Conservation (phyloP, 192 early-diverging fungal genomes). For the Hyaloraphidium curvatum region DNA sequence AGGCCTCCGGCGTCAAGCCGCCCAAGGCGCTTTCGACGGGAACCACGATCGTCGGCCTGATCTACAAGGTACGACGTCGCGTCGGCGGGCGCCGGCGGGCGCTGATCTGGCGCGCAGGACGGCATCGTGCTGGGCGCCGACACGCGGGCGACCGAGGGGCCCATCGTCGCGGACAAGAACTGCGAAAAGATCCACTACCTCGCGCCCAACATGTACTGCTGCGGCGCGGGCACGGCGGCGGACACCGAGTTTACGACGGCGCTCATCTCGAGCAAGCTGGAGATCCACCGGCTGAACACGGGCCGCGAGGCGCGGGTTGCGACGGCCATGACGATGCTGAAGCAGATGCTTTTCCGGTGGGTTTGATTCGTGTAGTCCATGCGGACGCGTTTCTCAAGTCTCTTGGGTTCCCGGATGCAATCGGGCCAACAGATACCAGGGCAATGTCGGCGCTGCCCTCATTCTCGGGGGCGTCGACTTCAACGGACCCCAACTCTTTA, state of each 20-base stretch:
- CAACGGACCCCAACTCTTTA: conserved; percentile 76
- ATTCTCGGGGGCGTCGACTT: conserved; percentile 85
- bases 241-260: conserved; percentile 91
- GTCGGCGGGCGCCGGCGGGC: background rate
- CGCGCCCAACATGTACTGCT: conserved; percentile 84
- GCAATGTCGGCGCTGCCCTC: conserved; percentile 83
- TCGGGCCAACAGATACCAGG: conserved; percentile 68
- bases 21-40: conserved; percentile 86
- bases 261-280: conserved; percentile 82
- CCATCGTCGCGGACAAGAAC: conserved; percentile 97
- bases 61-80: conserved; percentile 50
- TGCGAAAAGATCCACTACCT: conserved; percentile 97
- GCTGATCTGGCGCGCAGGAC: conserved; percentile 26
- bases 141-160: conserved; percentile 84
- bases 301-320: conserved; percentile 70
- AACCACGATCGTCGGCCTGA: conserved; percentile 87
- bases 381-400: background rate
- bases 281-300: conserved; percentile 77
- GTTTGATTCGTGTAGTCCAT: background rate
- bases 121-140: conserved; percentile 90
- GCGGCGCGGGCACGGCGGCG: conserved; percentile 96
- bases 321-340: conserved; percentile 91
- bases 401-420: background rate
- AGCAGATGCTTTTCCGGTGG: conserved; percentile 86
- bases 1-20: conserved; percentile 50